These are phyloP conservation scores for Claviceps paspali DNA, from an alignment of 2,329 filamentous ascomycete species.

Conservation along the genomic window DNA sequence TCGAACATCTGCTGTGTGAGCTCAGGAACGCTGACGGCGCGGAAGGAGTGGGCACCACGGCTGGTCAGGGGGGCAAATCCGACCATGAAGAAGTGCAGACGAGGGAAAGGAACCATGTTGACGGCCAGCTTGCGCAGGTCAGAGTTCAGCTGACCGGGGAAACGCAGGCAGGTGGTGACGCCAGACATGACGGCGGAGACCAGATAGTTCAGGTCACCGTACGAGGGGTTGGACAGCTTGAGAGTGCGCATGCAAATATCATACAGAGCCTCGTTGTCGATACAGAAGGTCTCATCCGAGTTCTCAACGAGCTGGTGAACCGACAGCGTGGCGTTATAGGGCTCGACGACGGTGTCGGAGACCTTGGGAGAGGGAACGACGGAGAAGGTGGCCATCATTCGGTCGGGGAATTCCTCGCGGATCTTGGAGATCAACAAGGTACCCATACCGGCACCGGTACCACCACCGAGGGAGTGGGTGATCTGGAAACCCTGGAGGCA, in stretches of 20 bases:
- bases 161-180: constrained; percentile 94
- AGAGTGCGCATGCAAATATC: constrained; percentile 99
- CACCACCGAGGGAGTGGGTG: constrained; percentile 98
- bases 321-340: constrained; percentile 98
- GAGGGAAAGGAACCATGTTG: constrained; percentile 99
- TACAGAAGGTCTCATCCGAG: constrained; percentile 99
- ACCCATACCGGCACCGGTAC: constrained; percentile 99
- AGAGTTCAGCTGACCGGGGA: constrained; percentile 99
- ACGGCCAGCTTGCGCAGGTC: constrained; percentile 98
- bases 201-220: constrained; percentile 97
- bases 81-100: constrained; percentile 99
- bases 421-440: constrained; percentile 99
- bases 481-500: constrained; percentile 99
- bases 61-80: constrained; percentile 97
- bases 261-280: constrained; percentile 99
- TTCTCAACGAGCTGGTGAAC: constrained; percentile 99
- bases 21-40: constrained; percentile 90
- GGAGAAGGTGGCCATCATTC: constrained; percentile 99
- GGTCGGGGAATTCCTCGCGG: constrained; percentile 97
- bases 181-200: constrained; percentile 99
- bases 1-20: constrained; percentile 99
- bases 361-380: constrained; percentile 98
- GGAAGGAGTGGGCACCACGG: constrained; percentile 74
- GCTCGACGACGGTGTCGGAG: constrained; percentile 98
- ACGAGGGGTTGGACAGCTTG: constrained; percentile 95